Percentiles rank a stretch among this genome's conserved stretches.
Evolutionary conservation across 768 basidiomycete species (phyloP).

Genomic region (Collybia mongolica): DNA sequence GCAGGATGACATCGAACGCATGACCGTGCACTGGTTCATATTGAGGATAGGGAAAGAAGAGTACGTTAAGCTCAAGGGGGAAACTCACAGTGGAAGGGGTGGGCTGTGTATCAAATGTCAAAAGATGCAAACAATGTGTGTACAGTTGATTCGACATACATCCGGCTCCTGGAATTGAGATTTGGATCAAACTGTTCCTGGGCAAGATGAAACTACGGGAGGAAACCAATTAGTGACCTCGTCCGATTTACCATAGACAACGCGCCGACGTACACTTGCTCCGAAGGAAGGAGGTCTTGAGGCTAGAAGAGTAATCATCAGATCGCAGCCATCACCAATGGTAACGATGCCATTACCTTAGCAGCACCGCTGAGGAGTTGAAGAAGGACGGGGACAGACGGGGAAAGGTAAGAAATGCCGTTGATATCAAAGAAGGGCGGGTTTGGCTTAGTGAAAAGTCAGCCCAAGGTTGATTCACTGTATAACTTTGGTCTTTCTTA

Average conservation of each 20-base stretch:
- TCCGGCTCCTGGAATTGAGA: constrained; percentile 31
- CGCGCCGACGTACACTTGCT: constrained; percentile 14
- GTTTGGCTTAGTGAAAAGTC: constrained; percentile 17
- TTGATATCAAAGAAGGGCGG: constrained; percentile 30
- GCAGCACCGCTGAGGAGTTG: constrained; percentile 50
- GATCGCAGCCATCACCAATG: neutral
- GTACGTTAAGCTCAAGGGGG: neutral
- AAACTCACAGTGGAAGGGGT: constrained; percentile 29
- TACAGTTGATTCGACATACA: constrained; percentile 10
- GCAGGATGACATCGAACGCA: constrained; percentile 26
- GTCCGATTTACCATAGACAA: too few species aligned
- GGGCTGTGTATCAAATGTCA: constrained; percentile 6
- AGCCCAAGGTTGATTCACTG: neutral
- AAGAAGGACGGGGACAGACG: constrained; percentile 47
- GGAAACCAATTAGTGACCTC: neutral
- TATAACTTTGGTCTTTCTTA: neutral
- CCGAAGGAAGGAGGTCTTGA: constrained; percentile 44
- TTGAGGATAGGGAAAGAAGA: neutral
- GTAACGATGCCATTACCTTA: constrained; percentile 2
- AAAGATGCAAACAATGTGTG: neutral
- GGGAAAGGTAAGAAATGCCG: constrained; percentile 33
- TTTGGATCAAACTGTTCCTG: constrained; percentile 18
- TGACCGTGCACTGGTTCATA: constrained; percentile 26
- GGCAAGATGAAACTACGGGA: constrained; percentile 10
- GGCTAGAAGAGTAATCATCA: constrained; percentile 19